These are phyloP conservation scores for Termitomyces sp. DNA, from an alignment of 768 basidiomycete species.

Conservation along the genomic window DNA sequence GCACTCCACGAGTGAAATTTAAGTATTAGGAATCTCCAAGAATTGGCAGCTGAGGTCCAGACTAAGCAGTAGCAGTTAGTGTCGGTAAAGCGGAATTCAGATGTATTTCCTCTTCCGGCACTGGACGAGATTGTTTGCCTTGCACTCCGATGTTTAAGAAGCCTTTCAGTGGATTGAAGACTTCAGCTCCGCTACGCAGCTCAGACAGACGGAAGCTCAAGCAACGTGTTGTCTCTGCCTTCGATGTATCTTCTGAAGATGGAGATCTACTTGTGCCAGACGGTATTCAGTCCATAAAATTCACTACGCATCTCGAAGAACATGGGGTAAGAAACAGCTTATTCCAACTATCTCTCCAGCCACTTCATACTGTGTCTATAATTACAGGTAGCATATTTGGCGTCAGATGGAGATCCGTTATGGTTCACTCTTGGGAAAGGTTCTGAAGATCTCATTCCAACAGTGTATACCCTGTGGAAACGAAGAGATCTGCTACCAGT, in stretches of 20 bases:
- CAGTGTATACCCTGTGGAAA: constrained; percentile 80
- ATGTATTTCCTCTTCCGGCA: too few relatives aligned
- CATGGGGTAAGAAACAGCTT: constrained; percentile 42
- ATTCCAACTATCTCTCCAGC: not conserved
- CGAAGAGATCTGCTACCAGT: constrained; percentile 60
- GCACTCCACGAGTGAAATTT: constrained; percentile 23
- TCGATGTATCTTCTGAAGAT: constrained; percentile 44
- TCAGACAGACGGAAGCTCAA: constrained; percentile 72
- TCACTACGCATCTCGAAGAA: constrained; percentile 58
- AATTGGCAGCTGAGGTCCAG: too few relatives aligned
- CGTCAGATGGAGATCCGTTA: constrained; percentile 61
- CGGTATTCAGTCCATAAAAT: constrained; percentile 62
- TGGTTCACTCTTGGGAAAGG: constrained; percentile 76
- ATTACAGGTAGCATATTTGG: constrained; percentile 57
- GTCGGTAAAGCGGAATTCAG: too few relatives aligned
- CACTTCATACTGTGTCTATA: not conserved
- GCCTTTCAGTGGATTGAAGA: constrained; percentile 61
- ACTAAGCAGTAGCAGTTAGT: too few relatives aligned
- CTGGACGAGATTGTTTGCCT: not conserved
- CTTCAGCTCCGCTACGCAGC: constrained; percentile 67
- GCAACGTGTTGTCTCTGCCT: constrained; percentile 48
- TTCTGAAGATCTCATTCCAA: constrained; percentile 66
- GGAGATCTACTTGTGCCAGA: constrained; percentile 72
- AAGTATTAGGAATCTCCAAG: too few relatives aligned
- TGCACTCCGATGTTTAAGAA: constrained; percentile 68